Percentiles rank a stretch among this genome's conserved stretches.
phyloP scores from a whole-genome alignment of 2,329 filamentous ascomycete genomes.

The Colletotrichum eremochloae region DNA sequence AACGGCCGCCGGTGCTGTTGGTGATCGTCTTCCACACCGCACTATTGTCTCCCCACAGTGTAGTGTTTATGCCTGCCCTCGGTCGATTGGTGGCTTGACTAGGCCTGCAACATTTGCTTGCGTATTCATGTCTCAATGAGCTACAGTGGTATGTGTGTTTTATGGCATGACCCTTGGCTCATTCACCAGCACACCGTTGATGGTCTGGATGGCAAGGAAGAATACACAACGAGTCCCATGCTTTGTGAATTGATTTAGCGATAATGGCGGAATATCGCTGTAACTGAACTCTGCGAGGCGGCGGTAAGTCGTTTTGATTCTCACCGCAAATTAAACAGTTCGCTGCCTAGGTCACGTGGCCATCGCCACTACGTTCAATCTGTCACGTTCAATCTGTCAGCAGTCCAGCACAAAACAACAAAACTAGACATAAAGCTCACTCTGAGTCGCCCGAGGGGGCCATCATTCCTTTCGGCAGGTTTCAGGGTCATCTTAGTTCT shows the following conservation, averaged over 20 bases:
- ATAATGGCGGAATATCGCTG: background rate
- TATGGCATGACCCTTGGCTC: background rate
- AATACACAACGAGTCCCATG: background rate
- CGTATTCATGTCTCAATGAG: background rate
- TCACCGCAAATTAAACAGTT: background rate
- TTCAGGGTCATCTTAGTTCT: constrained; percentile 18
- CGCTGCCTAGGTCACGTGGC: background rate
- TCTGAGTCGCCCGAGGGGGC: no score
- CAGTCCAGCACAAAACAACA: no score
- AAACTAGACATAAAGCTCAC: no score
- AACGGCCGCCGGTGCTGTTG: background rate
- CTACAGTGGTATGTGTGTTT: background rate
- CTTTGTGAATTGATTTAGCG: background rate
- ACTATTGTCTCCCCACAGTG: background rate
- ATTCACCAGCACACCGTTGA: background rate
- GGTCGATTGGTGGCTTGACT: background rate
- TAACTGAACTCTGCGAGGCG: background rate
- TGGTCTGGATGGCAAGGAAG: background rate
- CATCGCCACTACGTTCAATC: no score
- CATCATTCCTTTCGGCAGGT: constrained; percentile 11
- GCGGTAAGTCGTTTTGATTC: background rate
- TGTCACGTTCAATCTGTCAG: no score
- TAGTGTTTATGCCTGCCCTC: background rate
- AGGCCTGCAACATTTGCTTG: background rate
- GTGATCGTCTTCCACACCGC: background rate